Evolutionary conservation across 2,329 filamentous ascomycete genomes (phyloP), one percentile per base, ranked within the genome.

Genomic region (Trichoderma hamatum): DNA sequence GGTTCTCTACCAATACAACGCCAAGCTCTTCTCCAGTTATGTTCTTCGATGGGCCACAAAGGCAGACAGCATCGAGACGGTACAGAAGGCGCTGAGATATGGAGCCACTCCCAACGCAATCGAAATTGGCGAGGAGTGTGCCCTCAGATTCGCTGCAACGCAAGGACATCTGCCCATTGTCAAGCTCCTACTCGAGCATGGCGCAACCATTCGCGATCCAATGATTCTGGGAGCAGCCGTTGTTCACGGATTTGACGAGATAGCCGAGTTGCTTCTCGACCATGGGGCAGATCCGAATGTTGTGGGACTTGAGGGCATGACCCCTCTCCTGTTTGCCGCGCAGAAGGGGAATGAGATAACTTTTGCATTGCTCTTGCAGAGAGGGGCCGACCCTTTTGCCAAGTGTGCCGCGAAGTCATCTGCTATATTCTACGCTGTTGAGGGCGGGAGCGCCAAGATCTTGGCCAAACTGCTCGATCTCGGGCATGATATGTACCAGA

Each of bases 271-370:
- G 19, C 62, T 69, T 3, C 54, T 69, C n/a, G 62, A 69, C 2
- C 28, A 39, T 14, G 68, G 68, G 16, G 62, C 39, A 10, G 34
- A 46, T 26, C 43, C 49, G 6, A 67, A 69, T 34, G 30, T 28
- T 6, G 21, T 39, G 36, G 56, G 28, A 24, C 56, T 39, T n/a
- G 24, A 30, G 3, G 36, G 46, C 21, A 59, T 51, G 36, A 68
- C 64, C n/a, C 51, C 63, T 56, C 49, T 70, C 5, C 36, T 70
- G 13, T 68, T 52, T 9, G 68, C 68, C 21, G 64, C 49, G 2
- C 39, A 61, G 26, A 36, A 49, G 9, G 68, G 49, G 6, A 60
- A 51, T 4, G 55, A 68, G 39, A 34, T 26, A 13, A 52, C 51
- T 21, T 32, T 68, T 7, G 28, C 55, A 14, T 28, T 69, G 14